Evolutionary conservation across 1,284 basidiomycete genomes (phyloP), one percentile per base, ranked within the genome.

Genomic region (Porodaedalea pini): DNA sequence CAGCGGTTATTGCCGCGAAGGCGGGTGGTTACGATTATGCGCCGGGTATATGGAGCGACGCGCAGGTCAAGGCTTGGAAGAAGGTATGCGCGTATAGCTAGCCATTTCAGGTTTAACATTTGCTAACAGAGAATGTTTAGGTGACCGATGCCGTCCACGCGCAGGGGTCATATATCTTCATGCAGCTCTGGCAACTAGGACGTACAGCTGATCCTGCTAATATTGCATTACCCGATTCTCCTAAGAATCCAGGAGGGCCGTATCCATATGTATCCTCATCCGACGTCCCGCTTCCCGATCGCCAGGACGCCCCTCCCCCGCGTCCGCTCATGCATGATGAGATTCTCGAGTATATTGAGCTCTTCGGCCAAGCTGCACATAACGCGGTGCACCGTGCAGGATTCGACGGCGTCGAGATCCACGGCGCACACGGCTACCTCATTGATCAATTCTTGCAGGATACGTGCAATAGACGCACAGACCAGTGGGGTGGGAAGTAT

Each of bases 401-500:
- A 2, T 80, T 79, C 56, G 78, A 81, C n/a, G 79, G 78, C 1
- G 69, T 75, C 53, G 72, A 75, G 65, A 64, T 75, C 19, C 73
- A 74, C 58, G 65, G 65, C 51, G 72, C 73, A 15, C 73, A 76
- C 52, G 75, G 76, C 6, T 76, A 73, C 62, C 65, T 78, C 2
- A 45, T 74, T 44, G 72, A 73, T 62, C 70, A 75, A 61, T 78
- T 77, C 66, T 40, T 75, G 45, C 70, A 74, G 36, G 66, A 70
- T 49, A 62, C 65, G 0, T 64, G 72, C 47, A 85, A 85, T 71
- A 71, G 75, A 32, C 77, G 83, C 25, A 80, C 77, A 13, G 84
- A 87, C 68, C 70, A 75, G 48, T 88, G 83, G 65, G 83, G 83
- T 5, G 83, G 82, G 2, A n/a, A 73, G 73, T 2, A 58, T 81